Base-by-base conservation (phyloP, 495 filamentous ascomycete genomes). In the Parathielavia appendiculata region DNA sequence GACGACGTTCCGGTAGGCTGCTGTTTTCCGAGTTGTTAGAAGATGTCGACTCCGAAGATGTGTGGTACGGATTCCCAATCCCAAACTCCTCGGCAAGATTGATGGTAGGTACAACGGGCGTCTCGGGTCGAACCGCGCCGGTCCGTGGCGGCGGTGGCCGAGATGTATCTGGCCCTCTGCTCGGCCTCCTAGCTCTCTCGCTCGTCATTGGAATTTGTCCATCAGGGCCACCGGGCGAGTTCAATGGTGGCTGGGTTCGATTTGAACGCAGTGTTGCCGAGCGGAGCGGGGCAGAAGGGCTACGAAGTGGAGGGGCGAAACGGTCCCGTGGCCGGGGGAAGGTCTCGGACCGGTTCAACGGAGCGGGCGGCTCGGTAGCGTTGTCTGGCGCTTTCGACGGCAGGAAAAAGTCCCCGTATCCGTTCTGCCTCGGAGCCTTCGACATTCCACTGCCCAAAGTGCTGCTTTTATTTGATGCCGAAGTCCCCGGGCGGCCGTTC, bases 21-120 rank as follows among this genome's bases (percentile, higher is more conserved):
- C 67, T 89, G 22, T 75, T 81, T 1, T 75, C 79, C 8, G 87
- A 91, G n/a, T 79, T 81, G 41, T 83, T 85, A 6, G 88, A 91
- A 2, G 81, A 81, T 23, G 79, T 79, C 1, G 88, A 93, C 59
- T 83, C 80, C 0, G 86, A 83, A 1, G 84, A 72, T 4, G 77
- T 78, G 65, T 89, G 85, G 66, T 84, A 81, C 0, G 81, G 76
- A 53, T 83, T 83, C 26, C 75, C 72, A 20, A 75, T 67, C 16
- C 77, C 79, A 51, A 81, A 81, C 23, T 78, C 77, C 32, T 72
- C 73, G n/a, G 74, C 73, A 5, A 79, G 73, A 52, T 82, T 79
- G 39, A 79, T 68, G 10, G 69, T 63, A 10, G 79, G 79, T 11
- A 73, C 61, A 8, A 68, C 58, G 4, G 65, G 67, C 9, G 69